Percentiles rank a stretch among this genome's conserved stretches.
phyloP scores from a whole-genome alignment of 2,329 filamentous ascomycete genomes.

The Aschersonia sp. region DNA sequence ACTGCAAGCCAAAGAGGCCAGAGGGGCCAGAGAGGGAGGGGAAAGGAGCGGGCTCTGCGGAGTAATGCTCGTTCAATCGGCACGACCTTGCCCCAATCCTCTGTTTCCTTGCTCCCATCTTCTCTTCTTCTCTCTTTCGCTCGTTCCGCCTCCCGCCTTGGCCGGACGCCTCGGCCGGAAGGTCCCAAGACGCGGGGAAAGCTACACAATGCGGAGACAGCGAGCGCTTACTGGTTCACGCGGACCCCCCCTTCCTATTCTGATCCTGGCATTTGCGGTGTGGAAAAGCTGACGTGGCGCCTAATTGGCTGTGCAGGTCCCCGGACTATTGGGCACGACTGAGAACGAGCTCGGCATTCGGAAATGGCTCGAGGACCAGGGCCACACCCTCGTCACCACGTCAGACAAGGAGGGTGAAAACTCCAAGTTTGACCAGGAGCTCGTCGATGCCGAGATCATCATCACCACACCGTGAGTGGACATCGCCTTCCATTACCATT shows the following conservation, averaged over 20 bases:
- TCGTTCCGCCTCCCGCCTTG: too few species aligned
- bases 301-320: constrained; percentile 32
- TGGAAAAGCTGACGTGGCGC: neutral
- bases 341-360: constrained; percentile 97
- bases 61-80: too few species aligned
- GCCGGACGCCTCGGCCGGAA: too few species aligned
- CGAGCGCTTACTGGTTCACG: too few species aligned
- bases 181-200: neutral
- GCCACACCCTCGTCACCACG: constrained; percentile 92
- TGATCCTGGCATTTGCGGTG: too few species aligned
- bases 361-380: constrained; percentile 95
- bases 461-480: constrained; percentile 80
- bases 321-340: constrained; percentile 80
- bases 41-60: too few species aligned
- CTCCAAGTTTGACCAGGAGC: constrained; percentile 88
- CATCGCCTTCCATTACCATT: neutral
- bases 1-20: neutral
- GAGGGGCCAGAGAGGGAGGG: too few species aligned
- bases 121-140: too few species aligned
- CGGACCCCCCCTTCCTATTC: too few species aligned
- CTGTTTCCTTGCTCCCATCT: too few species aligned
- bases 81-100: neutral
- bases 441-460: constrained; percentile 95
- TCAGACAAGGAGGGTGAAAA: constrained; percentile 93
- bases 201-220: too few species aligned